Evolutionary conservation across 495 filamentous ascomycete species (phyloP), one percentile per base, ranked within the genome.

Genomic region (Diplogelasinospora grovesii): DNA sequence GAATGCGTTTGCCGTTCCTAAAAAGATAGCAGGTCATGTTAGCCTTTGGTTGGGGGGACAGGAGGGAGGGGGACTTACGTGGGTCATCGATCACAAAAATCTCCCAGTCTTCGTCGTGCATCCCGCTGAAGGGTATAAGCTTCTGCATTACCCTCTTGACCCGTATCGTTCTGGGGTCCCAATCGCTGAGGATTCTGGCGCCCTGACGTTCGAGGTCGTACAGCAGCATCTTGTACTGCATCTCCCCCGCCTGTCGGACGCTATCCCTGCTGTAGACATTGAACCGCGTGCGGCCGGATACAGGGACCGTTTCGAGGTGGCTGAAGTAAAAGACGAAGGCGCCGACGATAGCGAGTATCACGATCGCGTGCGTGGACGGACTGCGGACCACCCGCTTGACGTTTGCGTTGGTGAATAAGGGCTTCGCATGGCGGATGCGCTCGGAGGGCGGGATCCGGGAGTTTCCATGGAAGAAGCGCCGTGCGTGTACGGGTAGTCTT

Each of bases 11-110:
- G 58, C 64, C 3, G 51, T 54, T 37, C 48, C 53, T 57, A n/a
- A n/a, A n/a, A n/a, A n/a, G n/a, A n/a, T n/a, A n/a, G n/a, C n/a
- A n/a, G n/a, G n/a, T n/a, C n/a, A 43, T 27, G 13, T 22, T 16
- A 10, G 39, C 13, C 30, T 24, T 25, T 32, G 18, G 13, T 15
- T 21, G 30, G 5, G 16, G 22, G 22, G 15, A 13, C 18, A 28
- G 26, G 14, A 7, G 14, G 14, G 14, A 28, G 14, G 14, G 14
- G 6, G 10, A 28, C 21, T 15, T 29, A 25, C 68, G 49, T 18
- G 71, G 63, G 37, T 82, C 82, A 9, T 87, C 69, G 40, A 97
- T 90, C 13, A 97, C 88, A 64, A 79, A 74, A 9, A 95, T 79
- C 63, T 89, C 84, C 89, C 90, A 95, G 6, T 79, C 63, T 44